These are phyloP conservation scores for Fusarium armeniacum DNA, from an alignment of 2,329 filamentous ascomycete genomes.

Conservation along the genomic window DNA sequence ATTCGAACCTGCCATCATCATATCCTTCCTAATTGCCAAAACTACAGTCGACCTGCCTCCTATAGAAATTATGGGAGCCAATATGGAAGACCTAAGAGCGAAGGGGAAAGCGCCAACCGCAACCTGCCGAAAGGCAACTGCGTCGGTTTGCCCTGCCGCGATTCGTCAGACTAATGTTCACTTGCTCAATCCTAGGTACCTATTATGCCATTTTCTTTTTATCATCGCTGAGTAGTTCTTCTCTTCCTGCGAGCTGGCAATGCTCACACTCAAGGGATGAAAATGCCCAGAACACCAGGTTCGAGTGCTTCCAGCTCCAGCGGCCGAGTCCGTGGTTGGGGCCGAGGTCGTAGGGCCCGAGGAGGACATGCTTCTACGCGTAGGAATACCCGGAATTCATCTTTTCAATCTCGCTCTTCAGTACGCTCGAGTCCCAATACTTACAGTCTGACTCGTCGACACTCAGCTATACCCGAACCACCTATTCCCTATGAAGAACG, in stretches of 20 bases:
- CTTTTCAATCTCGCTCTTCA: conserved; percentile 17
- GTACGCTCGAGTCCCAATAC: not conserved
- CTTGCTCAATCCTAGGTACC: not conserved
- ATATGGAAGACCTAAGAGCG: not conserved
- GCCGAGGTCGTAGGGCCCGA: conserved; percentile 14
- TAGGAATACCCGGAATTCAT: conserved; percentile 15
- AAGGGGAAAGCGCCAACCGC: not conserved
- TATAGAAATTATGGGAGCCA: not conserved
- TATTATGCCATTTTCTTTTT: not conserved
- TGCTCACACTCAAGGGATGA: too few relatives aligned
- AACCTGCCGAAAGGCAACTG: not conserved
- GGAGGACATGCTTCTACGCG: conserved; percentile 6
- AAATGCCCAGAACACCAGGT: conserved; percentile 33
- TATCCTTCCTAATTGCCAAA: not conserved
- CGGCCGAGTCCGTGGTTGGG: conserved; percentile 16
- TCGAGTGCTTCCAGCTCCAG: conserved; percentile 24
- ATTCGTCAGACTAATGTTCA: not conserved
- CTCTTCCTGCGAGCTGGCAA: not conserved
- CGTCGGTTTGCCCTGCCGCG: not conserved
- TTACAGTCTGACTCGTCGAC: not conserved
- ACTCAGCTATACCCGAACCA: not conserved
- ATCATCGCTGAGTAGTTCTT: not conserved
- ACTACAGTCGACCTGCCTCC: not conserved
- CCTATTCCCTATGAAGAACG: not conserved
- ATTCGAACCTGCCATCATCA: not conserved